Conservation (phyloP, 257 asterid genomes). For the Solanum sitiens region DNA sequence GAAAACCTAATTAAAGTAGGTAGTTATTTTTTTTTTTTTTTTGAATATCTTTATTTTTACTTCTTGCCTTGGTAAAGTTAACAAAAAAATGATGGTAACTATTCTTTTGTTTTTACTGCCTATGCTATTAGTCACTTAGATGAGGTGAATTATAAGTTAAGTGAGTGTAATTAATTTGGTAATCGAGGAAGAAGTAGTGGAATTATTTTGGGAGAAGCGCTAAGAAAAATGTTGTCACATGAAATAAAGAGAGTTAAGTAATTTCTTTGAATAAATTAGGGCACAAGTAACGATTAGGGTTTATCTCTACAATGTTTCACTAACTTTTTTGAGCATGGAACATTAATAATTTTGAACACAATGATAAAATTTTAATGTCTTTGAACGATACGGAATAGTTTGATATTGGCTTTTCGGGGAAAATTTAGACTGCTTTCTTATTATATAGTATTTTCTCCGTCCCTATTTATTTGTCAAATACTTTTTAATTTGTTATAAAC, state of each 20-base stretch:
- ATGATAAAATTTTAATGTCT: background rate
- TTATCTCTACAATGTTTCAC: background rate
- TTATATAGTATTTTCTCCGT: fast-evolving
- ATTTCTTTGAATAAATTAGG: background rate
- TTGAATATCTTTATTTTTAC: background rate
- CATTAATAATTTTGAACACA: background rate
- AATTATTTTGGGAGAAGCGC: conserved; percentile 60
- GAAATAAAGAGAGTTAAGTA: background rate
- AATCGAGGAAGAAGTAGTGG: conserved; percentile 61
- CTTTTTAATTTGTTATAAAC: background rate
- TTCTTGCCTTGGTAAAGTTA: background rate
- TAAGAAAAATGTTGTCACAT: conserved; percentile 24
- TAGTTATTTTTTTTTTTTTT: background rate
- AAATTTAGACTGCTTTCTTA: too few species aligned
- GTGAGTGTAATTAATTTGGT: conserved; percentile 23
- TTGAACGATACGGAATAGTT: background rate
- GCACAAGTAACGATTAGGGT: conserved; percentile 29
- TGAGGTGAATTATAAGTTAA: conserved; percentile 11
- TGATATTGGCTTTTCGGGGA: too few species aligned
- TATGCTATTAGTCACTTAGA: background rate
- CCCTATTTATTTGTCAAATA: background rate
- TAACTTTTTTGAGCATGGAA: background rate
- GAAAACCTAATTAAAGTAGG: background rate
- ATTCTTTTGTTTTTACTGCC: background rate
- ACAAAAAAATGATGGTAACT: background rate